Base-by-base conservation (phyloP, 805 yeast genomes). In the Gaillardinia entomophila region DNA sequence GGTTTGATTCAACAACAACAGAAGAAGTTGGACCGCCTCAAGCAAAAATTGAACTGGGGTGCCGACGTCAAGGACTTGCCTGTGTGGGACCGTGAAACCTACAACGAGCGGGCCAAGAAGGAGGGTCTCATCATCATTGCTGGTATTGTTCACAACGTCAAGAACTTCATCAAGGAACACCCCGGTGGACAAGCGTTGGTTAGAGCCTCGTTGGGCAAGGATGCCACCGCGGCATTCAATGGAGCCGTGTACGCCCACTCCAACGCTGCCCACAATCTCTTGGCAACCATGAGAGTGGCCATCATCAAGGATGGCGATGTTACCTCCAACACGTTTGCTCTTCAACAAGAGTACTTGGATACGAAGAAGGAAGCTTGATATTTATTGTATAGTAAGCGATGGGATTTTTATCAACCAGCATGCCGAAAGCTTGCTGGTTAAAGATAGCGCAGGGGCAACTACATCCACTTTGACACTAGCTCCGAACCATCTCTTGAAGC, bases 191-290 rank as follows among this genome's bases (percentile, higher is more conserved):
- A 73, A 52, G 79, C 86, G 29, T 62, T 84, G 41, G 60, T 84
- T 30, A 70, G 74, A 46, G 78, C 88, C 22, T 78, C 89, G 2
- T 61, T 73, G 39, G 89, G 90, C 48, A 83, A 82, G 55, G 92
- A 84, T 56, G 90, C 90, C 17, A 80, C 90, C 11, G 74, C 73
- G 53, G 92, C 89, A 1, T 84, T 84, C 68, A 80, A 81, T 53
- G 94, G 94, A 53, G 89, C 86, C 53, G 92, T 84, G 19, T 84
- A 84, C 51, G 77, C 83, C 10, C 94, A 84, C 53, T 80, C 90
- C 6, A 84, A 83, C 48, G 92, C 94, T 40, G 94, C 92, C 15
- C 88, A 82, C 57, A 84, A 84, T 57, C 62, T 83, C 51, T 71
- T 84, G 57, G 87, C 90, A 13, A 77, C 82, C 12, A 75, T 82